Conservation (phyloP, 257 asterid genomes). For the Galeopsis tetrahit region DNA sequence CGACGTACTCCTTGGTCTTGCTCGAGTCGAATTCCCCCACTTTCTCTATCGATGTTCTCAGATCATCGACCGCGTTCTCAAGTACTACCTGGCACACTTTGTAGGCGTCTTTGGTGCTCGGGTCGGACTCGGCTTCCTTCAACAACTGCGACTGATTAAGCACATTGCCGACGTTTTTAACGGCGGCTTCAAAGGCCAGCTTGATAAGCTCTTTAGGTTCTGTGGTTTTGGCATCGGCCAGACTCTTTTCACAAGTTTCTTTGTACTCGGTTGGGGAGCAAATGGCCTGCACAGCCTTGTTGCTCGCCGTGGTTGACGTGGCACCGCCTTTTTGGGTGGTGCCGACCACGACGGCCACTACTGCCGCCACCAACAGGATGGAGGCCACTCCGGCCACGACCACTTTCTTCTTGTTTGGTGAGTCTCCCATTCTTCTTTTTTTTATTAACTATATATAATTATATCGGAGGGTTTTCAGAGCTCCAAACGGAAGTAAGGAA, state of each 20-base stretch:
- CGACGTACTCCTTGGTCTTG: constrained; percentile 28
- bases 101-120: constrained; percentile 37
- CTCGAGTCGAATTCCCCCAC: constrained; percentile 35
- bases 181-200: constrained; percentile 40
- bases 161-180: constrained; percentile 33
- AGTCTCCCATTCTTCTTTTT: too few species aligned
- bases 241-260: constrained; percentile 21
- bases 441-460: too few species aligned
- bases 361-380: too few species aligned
- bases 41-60: constrained; percentile 42
- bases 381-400: too few species aligned
- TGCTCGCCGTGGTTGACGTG: too few species aligned
- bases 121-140: constrained; percentile 52
- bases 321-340: too few species aligned
- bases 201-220: constrained; percentile 61
- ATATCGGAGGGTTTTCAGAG: too few species aligned
- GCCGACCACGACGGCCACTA: too few species aligned
- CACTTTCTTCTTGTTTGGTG: too few species aligned
- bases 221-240: constrained; percentile 45
- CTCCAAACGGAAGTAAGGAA: too few species aligned
- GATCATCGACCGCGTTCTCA: constrained; percentile 55
- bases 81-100: too few species aligned
- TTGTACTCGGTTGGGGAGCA: constrained; percentile 67
- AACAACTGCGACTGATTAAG: constrained; percentile 47
- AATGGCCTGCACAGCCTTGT: constrained; percentile 23